phyloP scores from a whole-genome alignment of 192 early-diverging fungal genomes.

The Geranomyces variabilis region DNA sequence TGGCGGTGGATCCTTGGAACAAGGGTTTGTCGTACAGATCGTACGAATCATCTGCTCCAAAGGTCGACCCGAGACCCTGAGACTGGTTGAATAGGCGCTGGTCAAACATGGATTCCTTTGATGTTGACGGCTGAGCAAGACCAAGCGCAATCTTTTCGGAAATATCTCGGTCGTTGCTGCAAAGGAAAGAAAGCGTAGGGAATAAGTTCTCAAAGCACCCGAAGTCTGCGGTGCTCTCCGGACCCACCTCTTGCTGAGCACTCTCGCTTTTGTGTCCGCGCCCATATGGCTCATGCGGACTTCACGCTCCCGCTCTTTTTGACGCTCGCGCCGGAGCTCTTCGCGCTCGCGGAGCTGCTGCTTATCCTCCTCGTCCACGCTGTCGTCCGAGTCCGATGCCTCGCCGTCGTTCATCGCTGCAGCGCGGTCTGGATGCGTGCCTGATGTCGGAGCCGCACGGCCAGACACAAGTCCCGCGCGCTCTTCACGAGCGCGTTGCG shows the following conservation, averaged over 20 bases:
- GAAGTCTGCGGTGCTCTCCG: no score
- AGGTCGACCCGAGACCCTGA: slow-evolving; percentile 81
- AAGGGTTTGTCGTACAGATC: slow-evolving; percentile 95
- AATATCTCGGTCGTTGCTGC: slow-evolving; percentile 85
- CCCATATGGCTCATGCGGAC: slow-evolving; percentile 87
- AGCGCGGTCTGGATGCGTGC: slow-evolving; percentile 1
- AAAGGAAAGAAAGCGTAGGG: slow-evolving; percentile 4
- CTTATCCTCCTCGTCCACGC: slow-evolving; percentile 62
- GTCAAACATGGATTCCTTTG: slow-evolving; percentile 93
- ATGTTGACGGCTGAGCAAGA: slow-evolving; percentile 85
- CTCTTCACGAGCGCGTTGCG: slow-evolving; percentile 95
- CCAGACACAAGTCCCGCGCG: slow-evolving; percentile 56
- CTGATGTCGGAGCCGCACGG: neutral
- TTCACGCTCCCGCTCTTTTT: slow-evolving; percentile 85
- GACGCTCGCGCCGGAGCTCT: slow-evolving; percentile 78
- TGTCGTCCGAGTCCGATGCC: slow-evolving; percentile 29
- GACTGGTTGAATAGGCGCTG: slow-evolving; percentile 93
- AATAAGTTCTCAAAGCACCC: neutral
- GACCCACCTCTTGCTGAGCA: slow-evolving; percentile 53
- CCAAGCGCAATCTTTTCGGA: slow-evolving; percentile 99
- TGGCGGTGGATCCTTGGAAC: slow-evolving; percentile 68
- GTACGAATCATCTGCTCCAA: slow-evolving; percentile 91
- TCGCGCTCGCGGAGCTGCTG: slow-evolving; percentile 78
- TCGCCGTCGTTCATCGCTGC: slow-evolving; percentile 20
- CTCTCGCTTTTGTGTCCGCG: slow-evolving; percentile 80